Evolutionary conservation across 176 grass and related monocot genomes (phyloP).

Genomic region (Bolboschoenus planiculmis): DNA sequence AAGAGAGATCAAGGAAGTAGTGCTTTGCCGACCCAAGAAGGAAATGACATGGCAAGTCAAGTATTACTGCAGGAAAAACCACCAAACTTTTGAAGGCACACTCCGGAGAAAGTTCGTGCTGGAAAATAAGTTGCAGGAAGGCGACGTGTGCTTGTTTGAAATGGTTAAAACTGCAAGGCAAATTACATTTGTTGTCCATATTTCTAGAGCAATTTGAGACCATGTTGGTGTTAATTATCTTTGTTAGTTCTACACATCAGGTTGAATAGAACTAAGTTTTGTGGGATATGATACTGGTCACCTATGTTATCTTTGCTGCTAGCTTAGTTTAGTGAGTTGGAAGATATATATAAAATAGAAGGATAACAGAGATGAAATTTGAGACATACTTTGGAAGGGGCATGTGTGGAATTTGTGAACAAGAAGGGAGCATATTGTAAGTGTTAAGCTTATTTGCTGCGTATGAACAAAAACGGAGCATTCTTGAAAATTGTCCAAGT

Average conservation of each 20-base stretch:
- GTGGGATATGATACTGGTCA: neutral
- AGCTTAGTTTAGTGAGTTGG: too few species aligned
- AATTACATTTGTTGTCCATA: slow-evolving; percentile 21
- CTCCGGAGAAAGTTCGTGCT: slow-evolving; percentile 28
- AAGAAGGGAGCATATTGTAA: too few species aligned
- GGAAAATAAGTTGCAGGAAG: slow-evolving; percentile 26
- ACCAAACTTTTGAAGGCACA: neutral
- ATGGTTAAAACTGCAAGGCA: neutral
- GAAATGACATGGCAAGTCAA: slow-evolving; percentile 30
- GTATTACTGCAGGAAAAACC: slow-evolving; percentile 15
- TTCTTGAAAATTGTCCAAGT: too few species aligned
- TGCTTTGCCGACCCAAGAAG: slow-evolving; percentile 6
- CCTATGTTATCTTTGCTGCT: neutral
- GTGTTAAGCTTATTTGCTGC: too few species aligned
- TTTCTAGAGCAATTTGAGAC: neutral
- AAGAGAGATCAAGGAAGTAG: neutral
- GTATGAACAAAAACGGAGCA: too few species aligned
- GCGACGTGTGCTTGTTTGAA: slow-evolving; percentile 35
- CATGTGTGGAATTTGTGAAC: too few species aligned
- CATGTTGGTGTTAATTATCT: neutral
- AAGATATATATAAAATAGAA: too few species aligned
- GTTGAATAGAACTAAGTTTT: neutral
- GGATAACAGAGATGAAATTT: too few species aligned
- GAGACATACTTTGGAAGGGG: too few species aligned
- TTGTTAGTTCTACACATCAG: neutral